phyloP scores from a whole-genome alignment of 2,329 filamentous ascomycete species.

The Fusarium sp. region DNA sequence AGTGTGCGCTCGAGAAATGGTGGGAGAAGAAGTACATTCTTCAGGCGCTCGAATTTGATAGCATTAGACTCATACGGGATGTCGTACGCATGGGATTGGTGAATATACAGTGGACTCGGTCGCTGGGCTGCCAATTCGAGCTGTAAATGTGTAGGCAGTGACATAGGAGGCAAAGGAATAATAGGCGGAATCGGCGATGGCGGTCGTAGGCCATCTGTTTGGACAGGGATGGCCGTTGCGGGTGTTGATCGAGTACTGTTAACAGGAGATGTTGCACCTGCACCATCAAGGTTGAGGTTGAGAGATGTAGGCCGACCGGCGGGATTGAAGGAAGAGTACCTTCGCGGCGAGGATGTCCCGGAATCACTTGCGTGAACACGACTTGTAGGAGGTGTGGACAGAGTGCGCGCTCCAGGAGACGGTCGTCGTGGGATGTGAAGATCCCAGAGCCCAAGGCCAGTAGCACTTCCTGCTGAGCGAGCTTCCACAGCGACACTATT shows the following conservation, averaged over 20 bases:
- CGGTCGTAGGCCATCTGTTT: slow-evolving; percentile 49
- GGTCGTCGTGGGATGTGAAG: slow-evolving; percentile 49
- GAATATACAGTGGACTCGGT: slow-evolving; percentile 74
- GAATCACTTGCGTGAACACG: slow-evolving; percentile 53
- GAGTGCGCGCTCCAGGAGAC: slow-evolving; percentile 55
- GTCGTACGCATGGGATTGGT: slow-evolving; percentile 68
- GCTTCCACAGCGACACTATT: slow-evolving; percentile 47
- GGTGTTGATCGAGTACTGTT: slow-evolving; percentile 30
- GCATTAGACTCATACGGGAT: slow-evolving; percentile 90
- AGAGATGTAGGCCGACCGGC: slow-evolving; percentile 58
- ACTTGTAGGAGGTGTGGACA: slow-evolving; percentile 66
- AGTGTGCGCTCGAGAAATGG: slow-evolving; percentile 85
- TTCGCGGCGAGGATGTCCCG: slow-evolving; percentile 54
- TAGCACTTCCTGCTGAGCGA: slow-evolving; percentile 18
- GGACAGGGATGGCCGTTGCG: slow-evolving; percentile 46
- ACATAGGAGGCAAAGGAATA: slow-evolving; percentile 75
- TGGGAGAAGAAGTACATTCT: slow-evolving; percentile 88
- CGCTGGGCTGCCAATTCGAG: slow-evolving; percentile 72
- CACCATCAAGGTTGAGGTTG: slow-evolving; percentile 56
- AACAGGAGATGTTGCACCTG: slow-evolving; percentile 39
- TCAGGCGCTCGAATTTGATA: slow-evolving; percentile 89
- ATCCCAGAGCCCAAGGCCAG: slow-evolving; percentile 36
- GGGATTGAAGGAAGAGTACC: slow-evolving; percentile 66
- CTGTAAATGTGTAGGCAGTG: slow-evolving; percentile 73
- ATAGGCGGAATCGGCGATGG: slow-evolving; percentile 65